Base-by-base conservation (phyloP, 208 protist genomes). In the Leishmania turanica region DNA sequence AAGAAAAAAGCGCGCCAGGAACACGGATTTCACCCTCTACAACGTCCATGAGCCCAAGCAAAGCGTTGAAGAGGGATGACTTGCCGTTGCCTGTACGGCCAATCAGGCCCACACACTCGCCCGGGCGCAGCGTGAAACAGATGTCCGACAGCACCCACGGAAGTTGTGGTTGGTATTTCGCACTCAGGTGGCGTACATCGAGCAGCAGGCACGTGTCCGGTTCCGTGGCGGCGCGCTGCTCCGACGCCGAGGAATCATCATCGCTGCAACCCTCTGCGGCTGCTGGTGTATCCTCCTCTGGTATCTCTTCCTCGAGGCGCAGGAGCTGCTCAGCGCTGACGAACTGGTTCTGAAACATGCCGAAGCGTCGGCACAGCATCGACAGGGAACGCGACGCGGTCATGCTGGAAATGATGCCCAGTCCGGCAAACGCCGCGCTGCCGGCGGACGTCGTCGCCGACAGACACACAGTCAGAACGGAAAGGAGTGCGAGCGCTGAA, bases 41-140 rank as follows among this genome's bases (percentile, higher is more conserved):
- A 42, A 99, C 96, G 47, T 99, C 90, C 72, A 99, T 90, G 62
- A 96, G 84, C 51, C 87, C 86, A 19, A 96, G 83, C 49, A 97
- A 84, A 13, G 92, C 89, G 81, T 93, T 91, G 78, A 97, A 94
- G 49, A 97, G 68, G 47, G 94, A 94, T 13, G 94, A 97, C 85
- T 97, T 97, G 60, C 94, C 94, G 75, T 89, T 95, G 74, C 95
- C 95, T 42, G 92, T 96, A 58, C 86, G 85, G 13, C 95, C 95
- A 86, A 97, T 91, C 31, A 98, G 71, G 40, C 91, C 91, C 51
- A 95, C 77, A 42, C 89, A 91, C 80, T 95, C 94, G 47, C 83
- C 84, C 2, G 82, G 80, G 40, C 68, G 79, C 19, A 98, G 80
- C 8, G 65, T 45, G 75, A 95, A 89, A 65, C 53, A 88, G 15